A percentile compares a stretch with the other conserved stretches of the same genome.
Conservation (phyloP, 805 yeast genomes). For the Priceomyces castillae region DNA sequence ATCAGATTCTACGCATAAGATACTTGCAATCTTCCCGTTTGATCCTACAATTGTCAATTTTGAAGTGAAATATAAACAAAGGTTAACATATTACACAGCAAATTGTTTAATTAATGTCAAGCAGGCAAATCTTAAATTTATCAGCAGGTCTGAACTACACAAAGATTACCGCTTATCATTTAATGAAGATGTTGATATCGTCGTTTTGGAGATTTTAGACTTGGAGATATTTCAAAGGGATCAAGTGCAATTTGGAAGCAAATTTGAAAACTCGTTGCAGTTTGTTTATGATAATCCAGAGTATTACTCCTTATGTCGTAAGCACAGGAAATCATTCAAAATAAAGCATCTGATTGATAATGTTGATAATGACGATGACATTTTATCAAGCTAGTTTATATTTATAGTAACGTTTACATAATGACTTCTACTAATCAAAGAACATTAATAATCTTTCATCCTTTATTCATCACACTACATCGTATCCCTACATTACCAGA, state of each 20-base stretch:
- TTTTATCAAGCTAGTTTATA: too few species aligned
- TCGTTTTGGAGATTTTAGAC: conserved; percentile 27
- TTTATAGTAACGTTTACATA: too few species aligned
- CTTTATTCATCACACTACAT: too few species aligned
- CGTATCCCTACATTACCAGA: too few species aligned
- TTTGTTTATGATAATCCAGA: conserved; percentile 24
- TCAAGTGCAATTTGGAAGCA: conserved; percentile 19
- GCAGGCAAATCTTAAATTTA: conserved; percentile 26
- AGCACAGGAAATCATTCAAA: background rate
- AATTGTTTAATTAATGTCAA: conserved; percentile 26
- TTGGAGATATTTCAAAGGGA: conserved; percentile 33
- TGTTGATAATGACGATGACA: too few species aligned
- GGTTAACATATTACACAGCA: conserved; percentile 33
- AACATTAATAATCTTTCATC: too few species aligned
- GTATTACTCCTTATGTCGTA: conserved; percentile 7
- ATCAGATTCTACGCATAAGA: conserved; percentile 31
- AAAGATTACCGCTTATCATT: conserved; percentile 11
- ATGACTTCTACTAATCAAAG: too few species aligned
- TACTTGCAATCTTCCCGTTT: conserved; percentile 29
- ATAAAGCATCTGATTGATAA: too few species aligned
- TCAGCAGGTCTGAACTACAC: conserved; percentile 11
- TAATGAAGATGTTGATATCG: conserved; percentile 14
- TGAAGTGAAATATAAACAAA: conserved; percentile 28
- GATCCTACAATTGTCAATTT: conserved; percentile 24
- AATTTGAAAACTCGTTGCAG: conserved; percentile 18